A percentile compares a stretch with the other conserved stretches of the same genome.
These are phyloP conservation scores for Xylaria flabelliformis DNA, from an alignment of 495 filamentous ascomycete genomes.

Conservation along the genomic window DNA sequence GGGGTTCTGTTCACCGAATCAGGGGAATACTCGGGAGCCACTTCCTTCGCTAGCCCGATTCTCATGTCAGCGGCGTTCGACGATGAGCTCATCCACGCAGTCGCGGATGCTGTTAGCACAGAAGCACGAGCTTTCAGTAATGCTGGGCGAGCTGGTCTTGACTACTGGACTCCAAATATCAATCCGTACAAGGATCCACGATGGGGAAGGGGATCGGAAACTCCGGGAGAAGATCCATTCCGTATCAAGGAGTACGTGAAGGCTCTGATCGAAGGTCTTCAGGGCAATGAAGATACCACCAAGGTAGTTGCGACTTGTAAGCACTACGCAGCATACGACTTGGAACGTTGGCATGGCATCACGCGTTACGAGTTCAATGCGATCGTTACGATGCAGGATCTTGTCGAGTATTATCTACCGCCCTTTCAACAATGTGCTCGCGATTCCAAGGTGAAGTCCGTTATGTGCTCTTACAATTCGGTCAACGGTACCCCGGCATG, in stretches of 20 bases:
- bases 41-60: slow-evolving; percentile 68
- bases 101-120: slow-evolving; percentile 63
- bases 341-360: slow-evolving; percentile 63
- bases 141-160: slow-evolving; percentile 59
- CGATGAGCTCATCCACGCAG: slow-evolving; percentile 61
- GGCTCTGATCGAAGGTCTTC: slow-evolving; percentile 65
- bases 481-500: slow-evolving; percentile 66
- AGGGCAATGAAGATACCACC: slow-evolving; percentile 52
- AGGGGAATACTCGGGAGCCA: slow-evolving; percentile 56
- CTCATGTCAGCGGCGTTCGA: slow-evolving; percentile 66
- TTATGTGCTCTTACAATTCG: slow-evolving; percentile 70
- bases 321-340: slow-evolving; percentile 68
- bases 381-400: slow-evolving; percentile 60
- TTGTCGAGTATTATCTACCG: slow-evolving; percentile 61
- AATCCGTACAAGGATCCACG: slow-evolving; percentile 67
- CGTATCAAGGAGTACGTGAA: slow-evolving; percentile 62
- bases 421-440: slow-evolving; percentile 59
- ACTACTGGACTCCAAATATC: slow-evolving; percentile 70
- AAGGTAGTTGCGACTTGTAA: slow-evolving; percentile 68
- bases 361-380: slow-evolving; percentile 62
- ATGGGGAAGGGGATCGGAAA: slow-evolving; percentile 69
- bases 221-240: slow-evolving; percentile 67
- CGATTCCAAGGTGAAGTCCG: slow-evolving; percentile 59
- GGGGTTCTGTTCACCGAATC: slow-evolving; percentile 40
- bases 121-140: slow-evolving; percentile 73